These are phyloP conservation scores for Diaporthe sp. DNA, from an alignment of 2,329 filamentous ascomycete species.

Conservation along the genomic window DNA sequence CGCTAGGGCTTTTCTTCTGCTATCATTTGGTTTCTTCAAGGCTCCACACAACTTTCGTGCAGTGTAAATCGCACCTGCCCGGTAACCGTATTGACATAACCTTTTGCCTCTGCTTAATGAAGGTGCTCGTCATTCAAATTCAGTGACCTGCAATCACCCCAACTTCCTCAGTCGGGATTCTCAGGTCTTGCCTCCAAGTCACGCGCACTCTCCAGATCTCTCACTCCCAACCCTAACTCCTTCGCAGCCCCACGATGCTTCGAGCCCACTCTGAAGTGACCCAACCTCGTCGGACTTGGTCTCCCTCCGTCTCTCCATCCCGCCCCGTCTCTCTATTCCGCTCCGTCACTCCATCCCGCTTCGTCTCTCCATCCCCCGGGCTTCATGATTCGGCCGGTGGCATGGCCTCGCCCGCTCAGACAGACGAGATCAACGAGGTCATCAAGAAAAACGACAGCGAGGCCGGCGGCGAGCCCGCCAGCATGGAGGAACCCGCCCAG, in stretches of 20 bases:
- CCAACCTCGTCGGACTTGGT: no score
- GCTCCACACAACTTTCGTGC: fast-evolving
- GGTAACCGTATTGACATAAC: neutral
- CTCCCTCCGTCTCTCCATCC: no score
- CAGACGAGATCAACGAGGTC: neutral
- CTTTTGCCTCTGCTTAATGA: no score
- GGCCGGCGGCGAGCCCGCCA: no score
- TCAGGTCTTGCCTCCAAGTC: neutral
- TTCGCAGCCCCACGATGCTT: no score
- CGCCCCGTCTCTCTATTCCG: no score
- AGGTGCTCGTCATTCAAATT: neutral
- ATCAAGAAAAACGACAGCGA: neutral
- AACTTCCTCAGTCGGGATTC: neutral
- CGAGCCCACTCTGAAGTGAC: no score
- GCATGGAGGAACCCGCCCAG: neutral
- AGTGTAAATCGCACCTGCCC: neutral
- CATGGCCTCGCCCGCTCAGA: neutral
- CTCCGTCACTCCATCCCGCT: no score
- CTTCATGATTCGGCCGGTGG: no score
- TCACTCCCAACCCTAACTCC: neutral
- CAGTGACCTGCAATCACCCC: neutral
- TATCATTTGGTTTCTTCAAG: neutral
- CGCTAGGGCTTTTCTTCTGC: neutral
- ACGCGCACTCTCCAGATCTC: neutral
- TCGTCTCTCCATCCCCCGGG: no score